Conservation (phyloP, 2,329 filamentous ascomycete genomes). For the Pseudogymnoascus sp. region DNA sequence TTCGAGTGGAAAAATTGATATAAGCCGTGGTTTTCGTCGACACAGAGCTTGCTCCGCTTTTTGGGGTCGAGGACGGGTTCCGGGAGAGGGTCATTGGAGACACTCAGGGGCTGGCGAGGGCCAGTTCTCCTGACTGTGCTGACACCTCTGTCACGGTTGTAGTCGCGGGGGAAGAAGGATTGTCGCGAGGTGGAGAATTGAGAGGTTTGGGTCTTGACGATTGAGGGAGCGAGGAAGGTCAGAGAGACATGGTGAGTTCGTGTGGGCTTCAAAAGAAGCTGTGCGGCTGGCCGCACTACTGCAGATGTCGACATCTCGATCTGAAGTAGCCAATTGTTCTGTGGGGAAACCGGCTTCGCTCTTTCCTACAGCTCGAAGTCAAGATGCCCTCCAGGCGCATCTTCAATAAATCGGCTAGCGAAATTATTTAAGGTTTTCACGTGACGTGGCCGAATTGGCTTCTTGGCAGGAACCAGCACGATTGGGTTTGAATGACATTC, state of each 20-base stretch:
- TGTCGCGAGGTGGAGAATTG: slow-evolving; percentile 27
- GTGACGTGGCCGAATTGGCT: background rate
- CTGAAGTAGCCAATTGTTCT: slow-evolving; percentile 17
- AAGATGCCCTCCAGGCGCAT: slow-evolving; percentile 4
- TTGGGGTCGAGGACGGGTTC: slow-evolving; percentile 55
- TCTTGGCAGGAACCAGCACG: background rate
- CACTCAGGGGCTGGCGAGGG: slow-evolving; percentile 63
- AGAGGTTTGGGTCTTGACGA: slow-evolving; percentile 21
- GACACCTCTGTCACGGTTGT: slow-evolving; percentile 72
- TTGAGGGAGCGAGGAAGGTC: slow-evolving; percentile 27
- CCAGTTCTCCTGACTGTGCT: slow-evolving; percentile 75
- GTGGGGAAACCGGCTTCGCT: background rate
- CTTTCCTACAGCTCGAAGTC: slow-evolving; percentile 7
- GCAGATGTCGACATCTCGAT: slow-evolving; percentile 25
- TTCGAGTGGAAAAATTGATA: slow-evolving; percentile 83
- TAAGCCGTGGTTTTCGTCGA: slow-evolving; percentile 72
- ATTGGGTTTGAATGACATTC: background rate
- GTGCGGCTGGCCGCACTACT: slow-evolving; percentile 19
- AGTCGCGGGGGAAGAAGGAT: slow-evolving; percentile 47
- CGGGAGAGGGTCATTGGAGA: slow-evolving; percentile 65
- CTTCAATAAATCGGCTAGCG: background rate
- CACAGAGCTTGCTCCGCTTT: slow-evolving; percentile 44
- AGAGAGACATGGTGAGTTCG: slow-evolving; percentile 19
- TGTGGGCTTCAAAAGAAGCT: slow-evolving; percentile 16
- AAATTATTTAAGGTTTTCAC: slow-evolving; percentile 11